Evolutionary conservation across 306 rosid species (phyloP), one percentile per base, ranked within the genome.

Genomic region (Bauhinia variegata): DNA sequence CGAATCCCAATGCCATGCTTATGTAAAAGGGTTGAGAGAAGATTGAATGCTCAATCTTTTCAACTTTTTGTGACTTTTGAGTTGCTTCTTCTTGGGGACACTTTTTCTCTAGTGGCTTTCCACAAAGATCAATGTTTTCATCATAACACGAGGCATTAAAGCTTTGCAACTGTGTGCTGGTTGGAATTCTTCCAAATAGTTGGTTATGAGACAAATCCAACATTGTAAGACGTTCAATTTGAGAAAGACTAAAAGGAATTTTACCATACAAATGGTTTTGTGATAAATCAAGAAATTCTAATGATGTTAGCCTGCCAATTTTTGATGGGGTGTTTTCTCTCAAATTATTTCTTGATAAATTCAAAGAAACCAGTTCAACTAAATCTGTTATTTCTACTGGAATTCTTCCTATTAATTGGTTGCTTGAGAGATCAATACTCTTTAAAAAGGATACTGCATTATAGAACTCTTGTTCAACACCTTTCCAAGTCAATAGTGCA

Each of bases 401-500:
- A 13, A 70, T 70, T 17, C 31, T 43, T 12, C 12, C 47, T 3
- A 42, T 43, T 0, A 75, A 15, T 0, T 46, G 60, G 48, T 68
- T 75, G 57, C 66, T 68, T 14, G 80, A 75, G 34, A 75, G 41
- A 33, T 71, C 76, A 39, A 71, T 71, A 18, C 57, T 17, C 43
- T 61, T 63, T 2, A 66, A 5, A 31, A 60, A 0, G 0, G 33
- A 16, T 0, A 0, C 4, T 0, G 0, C 5, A 5, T 36, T 9
- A 11, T 2, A 0, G 47, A 69, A 63, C 6, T 0, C 1, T 14
- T 33, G 52, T 2, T 54, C 59, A 11, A 15, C 53, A 14, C 80
- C 80, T 75, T 75, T 75, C 80, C 80, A 75, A 34, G 38, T 61
- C 17, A 75, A 17, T 5, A 68, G 32, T 60, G 59, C 57, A 41